Base-by-base conservation (phyloP, 805 yeast genomes). In the Wickerhamiella occidentalis region DNA sequence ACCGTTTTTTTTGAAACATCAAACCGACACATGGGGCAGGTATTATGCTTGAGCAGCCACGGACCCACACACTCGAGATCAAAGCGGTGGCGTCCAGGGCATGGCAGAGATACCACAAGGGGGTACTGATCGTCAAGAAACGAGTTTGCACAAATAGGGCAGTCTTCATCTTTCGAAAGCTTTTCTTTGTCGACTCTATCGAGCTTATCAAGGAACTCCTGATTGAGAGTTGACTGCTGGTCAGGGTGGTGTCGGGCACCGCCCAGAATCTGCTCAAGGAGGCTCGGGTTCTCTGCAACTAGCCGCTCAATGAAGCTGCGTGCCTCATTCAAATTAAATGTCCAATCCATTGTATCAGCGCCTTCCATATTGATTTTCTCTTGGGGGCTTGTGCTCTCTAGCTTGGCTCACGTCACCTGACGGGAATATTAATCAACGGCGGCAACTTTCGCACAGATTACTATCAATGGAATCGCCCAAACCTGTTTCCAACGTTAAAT, bases 1-100 rank as follows among this genome's bases (percentile, higher is more conserved):
- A 57, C 67, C 61, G 56, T 65, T 62, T 67, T 75, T 68, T 67
- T 75, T 47, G 71, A 75, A 22, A 88, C 76, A 59, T 86, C 80
- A 52, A 74, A 77, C 55, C 97, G 71, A 61, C 96, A 90, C 58
- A 90, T 64, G 0, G 97, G 97, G 60, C 97, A 88, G 3, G 70
- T 68, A 9, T 68, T 55, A 49, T 64, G 62, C 44, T 78, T 68
- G 54, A 77, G 76, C 47, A 90, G 69, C 97, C 97, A 88, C 0
- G 94, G 92, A 0, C 82, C 81, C 35, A 90, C 79, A 62, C 96
- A 88, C 56, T 90, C 96, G 55, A 87, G 69, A 61, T 88, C 97
- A 64, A 84, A 88, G 38, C 73, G 73, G 63, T 88, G 97, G 33
- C 69, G 73, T 6, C 66, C 61, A 36, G 72, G 70, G 64, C 97